Evolutionary conservation across 1,139 yeast genomes (phyloP).

Genomic region (Geotrichum restrictum): DNA sequence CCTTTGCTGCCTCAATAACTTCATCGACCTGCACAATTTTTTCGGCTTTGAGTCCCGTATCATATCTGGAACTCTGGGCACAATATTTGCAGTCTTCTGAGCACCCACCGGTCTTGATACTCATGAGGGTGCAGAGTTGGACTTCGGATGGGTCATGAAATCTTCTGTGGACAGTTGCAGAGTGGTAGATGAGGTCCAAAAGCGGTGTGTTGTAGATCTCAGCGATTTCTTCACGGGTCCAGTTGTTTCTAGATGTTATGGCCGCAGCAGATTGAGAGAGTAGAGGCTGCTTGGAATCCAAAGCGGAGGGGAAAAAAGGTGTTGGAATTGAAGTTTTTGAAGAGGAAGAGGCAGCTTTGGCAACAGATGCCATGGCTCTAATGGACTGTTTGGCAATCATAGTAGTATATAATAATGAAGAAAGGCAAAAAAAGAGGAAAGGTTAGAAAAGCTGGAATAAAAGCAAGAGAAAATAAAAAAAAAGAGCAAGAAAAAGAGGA

Average conservation of each 20-base stretch:
- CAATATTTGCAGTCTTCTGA: slow-evolving; percentile 80
- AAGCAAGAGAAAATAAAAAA: neutral
- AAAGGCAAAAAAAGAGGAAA: neutral
- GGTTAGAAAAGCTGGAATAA: neutral
- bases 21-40: slow-evolving; percentile 57
- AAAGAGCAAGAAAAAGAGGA: neutral
- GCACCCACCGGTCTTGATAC: slow-evolving; percentile 77
- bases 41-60: slow-evolving; percentile 67
- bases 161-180: slow-evolving; percentile 63
- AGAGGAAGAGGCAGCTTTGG: slow-evolving; percentile 1
- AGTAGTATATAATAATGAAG: neutral
- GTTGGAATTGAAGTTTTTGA: neutral
- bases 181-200: slow-evolving; percentile 53
- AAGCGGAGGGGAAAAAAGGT: slow-evolving; percentile 1
- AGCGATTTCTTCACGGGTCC: slow-evolving; percentile 59
- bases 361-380: slow-evolving; percentile 8
- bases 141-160: slow-evolving; percentile 67
- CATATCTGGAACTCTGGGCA: slow-evolving; percentile 66
- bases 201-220: slow-evolving; percentile 63
- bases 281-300: neutral
- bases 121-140: slow-evolving; percentile 70
- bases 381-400: slow-evolving; percentile 4
- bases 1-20: slow-evolving; percentile 59
- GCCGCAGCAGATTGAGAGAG: slow-evolving; percentile 19
- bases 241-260: slow-evolving; percentile 39